Conservation (phyloP, 768 basidiomycete species). For the Rhodotorula babjevae region DNA sequence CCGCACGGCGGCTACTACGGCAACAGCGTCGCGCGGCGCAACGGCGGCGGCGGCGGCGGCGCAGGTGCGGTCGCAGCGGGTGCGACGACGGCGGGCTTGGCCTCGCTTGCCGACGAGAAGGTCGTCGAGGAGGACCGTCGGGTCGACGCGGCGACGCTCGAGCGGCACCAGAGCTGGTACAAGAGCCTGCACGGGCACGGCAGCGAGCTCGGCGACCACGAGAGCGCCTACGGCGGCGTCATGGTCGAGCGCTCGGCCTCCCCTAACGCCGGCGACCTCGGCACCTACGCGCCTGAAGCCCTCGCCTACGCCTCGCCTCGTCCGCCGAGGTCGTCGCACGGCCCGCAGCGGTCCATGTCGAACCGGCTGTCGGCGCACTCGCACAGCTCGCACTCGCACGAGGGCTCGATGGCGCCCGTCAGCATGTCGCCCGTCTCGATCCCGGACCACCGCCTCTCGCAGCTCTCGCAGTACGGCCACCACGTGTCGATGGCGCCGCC, state of each 20-base stretch:
- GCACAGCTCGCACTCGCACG: slow-evolving; percentile 19
- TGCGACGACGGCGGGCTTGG: background rate
- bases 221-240: background rate
- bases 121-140: slow-evolving; percentile 14
- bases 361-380: slow-evolving; percentile 22
- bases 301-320: background rate
- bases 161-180: slow-evolving; percentile 29
- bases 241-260: background rate
- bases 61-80: background rate
- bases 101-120: slow-evolving; percentile 3
- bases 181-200: background rate
- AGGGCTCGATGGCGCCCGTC: background rate
- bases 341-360: slow-evolving; percentile 3
- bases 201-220: background rate
- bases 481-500: background rate
- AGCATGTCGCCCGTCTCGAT: background rate
- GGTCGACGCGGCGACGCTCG: slow-evolving; percentile 23
- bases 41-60: slow-evolving; percentile 5
- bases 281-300: background rate
- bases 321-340: background rate
- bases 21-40: background rate
- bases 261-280: background rate
- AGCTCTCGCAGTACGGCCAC: background rate
- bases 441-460: slow-evolving; percentile 22
- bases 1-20: slow-evolving; percentile 10